Evolutionary conservation across 1,139 yeast species (phyloP).

Genomic region (Sugiyamaella novakii): DNA sequence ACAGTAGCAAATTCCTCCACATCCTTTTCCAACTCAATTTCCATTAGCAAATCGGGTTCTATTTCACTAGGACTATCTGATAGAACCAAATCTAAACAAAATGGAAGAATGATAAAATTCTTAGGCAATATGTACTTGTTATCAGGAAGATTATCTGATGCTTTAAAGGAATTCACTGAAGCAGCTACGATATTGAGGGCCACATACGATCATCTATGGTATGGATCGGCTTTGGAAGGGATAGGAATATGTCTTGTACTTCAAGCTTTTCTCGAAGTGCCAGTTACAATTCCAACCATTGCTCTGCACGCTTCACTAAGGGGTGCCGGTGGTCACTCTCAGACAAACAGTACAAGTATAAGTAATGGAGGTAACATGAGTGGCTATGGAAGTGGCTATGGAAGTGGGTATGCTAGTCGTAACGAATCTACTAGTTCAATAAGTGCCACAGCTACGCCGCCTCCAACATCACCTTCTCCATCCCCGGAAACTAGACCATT

Average conservation of each 20-base stretch:
- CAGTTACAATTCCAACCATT: constrained; percentile 61
- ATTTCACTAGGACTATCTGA: constrained; percentile 47
- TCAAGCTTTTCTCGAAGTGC: constrained; percentile 58
- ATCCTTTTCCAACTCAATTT: constrained; percentile 11
- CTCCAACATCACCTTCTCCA: constrained; percentile 15
- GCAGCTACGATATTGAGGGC: constrained; percentile 62
- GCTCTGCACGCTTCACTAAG: constrained; percentile 40
- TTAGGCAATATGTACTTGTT: constrained; percentile 74
- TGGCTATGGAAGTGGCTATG: constrained; percentile 10
- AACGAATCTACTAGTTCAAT: constrained; percentile 11
- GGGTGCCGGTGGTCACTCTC: constrained; percentile 6
- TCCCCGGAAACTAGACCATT: constrained; percentile 5
- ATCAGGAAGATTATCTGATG: constrained; percentile 76
- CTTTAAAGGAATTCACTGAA: constrained; percentile 71
- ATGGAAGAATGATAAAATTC: constrained; percentile 75
- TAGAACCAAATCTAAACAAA: constrained; percentile 56
- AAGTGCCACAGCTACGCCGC: constrained; percentile 13
- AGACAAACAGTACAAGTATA: constrained; percentile 6
- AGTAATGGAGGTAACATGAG: not conserved
- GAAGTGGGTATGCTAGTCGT: constrained; percentile 6
- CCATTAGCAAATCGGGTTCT: constrained; percentile 38
- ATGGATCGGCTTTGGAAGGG: constrained; percentile 83
- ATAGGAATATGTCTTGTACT: constrained; percentile 67
- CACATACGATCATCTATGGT: constrained; percentile 80
- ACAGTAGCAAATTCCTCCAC: constrained; percentile 1